Base-by-base conservation (phyloP, 768 basidiomycete genomes). In the Tylopilus cervinicoccineus region DNA sequence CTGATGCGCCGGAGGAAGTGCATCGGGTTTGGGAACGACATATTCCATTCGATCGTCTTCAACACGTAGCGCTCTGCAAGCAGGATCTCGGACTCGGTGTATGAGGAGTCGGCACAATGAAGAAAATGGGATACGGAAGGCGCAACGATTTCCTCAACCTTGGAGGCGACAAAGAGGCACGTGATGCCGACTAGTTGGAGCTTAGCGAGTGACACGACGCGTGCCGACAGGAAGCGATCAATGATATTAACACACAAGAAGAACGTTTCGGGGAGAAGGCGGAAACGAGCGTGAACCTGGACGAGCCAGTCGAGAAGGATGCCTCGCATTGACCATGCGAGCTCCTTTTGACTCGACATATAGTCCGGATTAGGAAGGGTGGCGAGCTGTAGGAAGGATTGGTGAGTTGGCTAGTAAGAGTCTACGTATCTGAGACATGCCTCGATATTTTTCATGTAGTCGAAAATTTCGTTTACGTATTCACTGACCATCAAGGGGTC, bases 401-500 rank as follows among this genome's bases (percentile, higher is more conserved):
- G 28, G 31, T n/a, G n/a, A 31, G 33, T 51, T 31, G 57, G 52
- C 6, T 23, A 16, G 22, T 8, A 6, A n/a, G 0, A 6, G 13
- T 20, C 4, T 14, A 20, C 3, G 16, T 31, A 20, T 23, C 19
- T 33, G 41, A 26, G 12, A 31, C 75, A 39, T 62, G 93, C 93
- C 80, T 97, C 93, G 50, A 84, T 74, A 52, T 79, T 71, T 64
- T 85, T 88, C 71, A 97, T 78, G 70, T 99, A 98, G 48, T 86
- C 73, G 72, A 93, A 94, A 52, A 98, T 93, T 50, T 98, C 96
- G 22, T 75, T 75, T 43, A 96, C 94, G 62, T 99, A 99, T 69
- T 97, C 92, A 71, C 86, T 87, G 55, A 96, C 94, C 94, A 97
- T 97, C 51, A 91, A 75, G 13, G 95, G 96, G 62, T 99, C 95